A percentile compares a stretch with the other conserved stretches of the same genome.
These are phyloP conservation scores for Manihot esculenta DNA, from an alignment of 441 rosid genomes.

Conservation along the genomic window DNA sequence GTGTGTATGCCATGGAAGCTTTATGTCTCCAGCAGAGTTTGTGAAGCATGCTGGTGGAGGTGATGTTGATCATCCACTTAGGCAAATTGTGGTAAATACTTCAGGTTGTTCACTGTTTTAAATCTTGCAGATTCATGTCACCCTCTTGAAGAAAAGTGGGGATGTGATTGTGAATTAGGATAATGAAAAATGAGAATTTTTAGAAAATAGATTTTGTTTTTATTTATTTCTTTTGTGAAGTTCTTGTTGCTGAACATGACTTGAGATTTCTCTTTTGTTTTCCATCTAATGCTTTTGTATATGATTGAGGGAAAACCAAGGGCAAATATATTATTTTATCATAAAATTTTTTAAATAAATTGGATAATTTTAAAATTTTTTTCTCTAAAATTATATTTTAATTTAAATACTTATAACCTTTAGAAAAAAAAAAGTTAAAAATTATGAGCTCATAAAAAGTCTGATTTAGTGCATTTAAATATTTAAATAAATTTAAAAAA, in stretches of 20 bases:
- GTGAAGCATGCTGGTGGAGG: slow-evolving; percentile 94
- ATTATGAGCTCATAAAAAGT: too few species aligned
- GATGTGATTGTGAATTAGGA: slow-evolving; percentile 19
- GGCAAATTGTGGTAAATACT: slow-evolving; percentile 83
- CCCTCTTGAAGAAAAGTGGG: slow-evolving; percentile 13
- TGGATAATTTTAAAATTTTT: too few species aligned
- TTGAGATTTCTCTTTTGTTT: neutral
- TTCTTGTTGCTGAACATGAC: too few species aligned
- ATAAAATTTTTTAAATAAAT: too few species aligned
- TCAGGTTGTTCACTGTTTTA: slow-evolving; percentile 44
- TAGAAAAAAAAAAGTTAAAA: too few species aligned
- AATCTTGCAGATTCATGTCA: slow-evolving; percentile 10
- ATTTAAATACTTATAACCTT: too few species aligned
- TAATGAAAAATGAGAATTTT: slow-evolving; percentile 18
- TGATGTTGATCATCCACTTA: slow-evolving; percentile 80
- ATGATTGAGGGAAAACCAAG: too few species aligned
- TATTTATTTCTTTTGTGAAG: neutral
- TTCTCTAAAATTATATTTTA: too few species aligned
- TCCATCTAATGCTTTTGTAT: neutral
- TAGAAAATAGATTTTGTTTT: slow-evolving; percentile 20
- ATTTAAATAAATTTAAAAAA: too few species aligned
- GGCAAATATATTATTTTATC: too few species aligned
- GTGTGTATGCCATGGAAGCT: slow-evolving; percentile 94
- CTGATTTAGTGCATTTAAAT: too few species aligned
- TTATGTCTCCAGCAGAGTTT: slow-evolving; percentile 85